Percentiles rank a stretch among this genome's conserved stretches.
Evolutionary conservation across 2,329 filamentous ascomycete genomes (phyloP).

Genomic region (Pseudocercospora pini-densiflorae): DNA sequence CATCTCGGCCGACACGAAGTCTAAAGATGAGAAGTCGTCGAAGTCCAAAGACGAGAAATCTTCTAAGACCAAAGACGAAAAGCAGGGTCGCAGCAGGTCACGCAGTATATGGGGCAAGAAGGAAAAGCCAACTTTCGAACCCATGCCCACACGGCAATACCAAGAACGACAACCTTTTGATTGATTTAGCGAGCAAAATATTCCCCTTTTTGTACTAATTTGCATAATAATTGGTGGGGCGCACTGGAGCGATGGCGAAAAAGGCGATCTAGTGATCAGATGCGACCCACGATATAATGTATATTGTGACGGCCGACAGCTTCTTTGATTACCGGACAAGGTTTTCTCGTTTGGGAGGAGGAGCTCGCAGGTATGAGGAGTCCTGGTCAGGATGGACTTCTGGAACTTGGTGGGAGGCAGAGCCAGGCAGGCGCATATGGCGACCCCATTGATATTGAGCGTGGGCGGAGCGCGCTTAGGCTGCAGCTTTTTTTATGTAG

Average conservation of each 20-base stretch:
- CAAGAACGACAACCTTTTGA: constrained; percentile 8
- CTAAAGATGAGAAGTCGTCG: constrained; percentile 1
- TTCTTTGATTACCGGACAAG: background rate
- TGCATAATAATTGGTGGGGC: constrained; percentile 3
- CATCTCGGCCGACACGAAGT: background rate
- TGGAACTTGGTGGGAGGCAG: background rate
- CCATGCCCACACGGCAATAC: constrained; percentile 1
- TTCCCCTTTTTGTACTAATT: constrained; percentile 5
- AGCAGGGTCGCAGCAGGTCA: constrained; percentile 19
- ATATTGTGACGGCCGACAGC: constrained; percentile 15
- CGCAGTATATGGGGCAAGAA: constrained; percentile 27
- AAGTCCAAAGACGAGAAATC: background rate
- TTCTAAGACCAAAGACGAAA: background rate
- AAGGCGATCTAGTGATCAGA: background rate
- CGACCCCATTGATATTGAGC: background rate
- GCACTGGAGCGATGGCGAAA: constrained; percentile 5
- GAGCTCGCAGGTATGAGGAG: background rate
- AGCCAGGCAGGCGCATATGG: background rate
- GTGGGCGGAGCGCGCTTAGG: background rate
- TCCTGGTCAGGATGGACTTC: background rate
- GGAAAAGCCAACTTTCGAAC: constrained; percentile 19
- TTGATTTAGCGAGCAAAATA: background rate
- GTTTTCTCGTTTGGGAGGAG: background rate
- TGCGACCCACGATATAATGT: constrained; percentile 18
- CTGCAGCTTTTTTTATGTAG: background rate